Percentiles rank a stretch among this genome's conserved stretches.
Conservation (phyloP, 148 eudicot species). For the Cornus suecica region DNA sequence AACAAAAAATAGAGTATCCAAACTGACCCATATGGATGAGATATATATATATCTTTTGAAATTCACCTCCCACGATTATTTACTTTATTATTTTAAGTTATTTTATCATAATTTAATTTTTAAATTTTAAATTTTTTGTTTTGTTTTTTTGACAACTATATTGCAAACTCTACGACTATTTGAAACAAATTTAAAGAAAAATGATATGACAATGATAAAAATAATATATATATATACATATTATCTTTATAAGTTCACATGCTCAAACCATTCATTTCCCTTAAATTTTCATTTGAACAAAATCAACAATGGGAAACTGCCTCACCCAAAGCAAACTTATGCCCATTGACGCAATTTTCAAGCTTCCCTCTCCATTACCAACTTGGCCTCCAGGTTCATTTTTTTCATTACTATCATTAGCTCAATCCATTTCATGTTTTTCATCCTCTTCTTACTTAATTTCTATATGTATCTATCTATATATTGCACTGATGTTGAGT, state of each 20-base stretch:
- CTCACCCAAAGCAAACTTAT: conserved; percentile 11
- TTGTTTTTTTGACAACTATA: no score
- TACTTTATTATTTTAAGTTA: no score
- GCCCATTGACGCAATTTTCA: conserved; percentile 27
- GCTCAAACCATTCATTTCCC: neutral
- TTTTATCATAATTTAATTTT: no score
- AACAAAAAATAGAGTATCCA: no score
- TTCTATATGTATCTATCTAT: no score
- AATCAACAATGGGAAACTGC: conserved; percentile 26
- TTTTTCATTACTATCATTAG: neutral
- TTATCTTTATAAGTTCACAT: neutral
- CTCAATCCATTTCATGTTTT: neutral
- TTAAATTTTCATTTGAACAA: neutral
- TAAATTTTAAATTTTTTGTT: no score
- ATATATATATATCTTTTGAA: no score
- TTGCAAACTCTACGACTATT: no score
- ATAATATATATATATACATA: neutral
- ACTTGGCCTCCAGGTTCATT: conserved; percentile 32
- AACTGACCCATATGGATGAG: no score
- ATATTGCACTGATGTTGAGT: neutral
- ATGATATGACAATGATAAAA: no score
- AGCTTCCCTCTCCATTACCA: conserved; percentile 32
- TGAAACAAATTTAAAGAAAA: no score
- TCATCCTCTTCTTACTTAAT: neutral
- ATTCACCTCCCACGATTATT: no score